These are phyloP conservation scores for Daldinia sp. DNA, from an alignment of 2,329 filamentous ascomycete species.

Conservation along the genomic window DNA sequence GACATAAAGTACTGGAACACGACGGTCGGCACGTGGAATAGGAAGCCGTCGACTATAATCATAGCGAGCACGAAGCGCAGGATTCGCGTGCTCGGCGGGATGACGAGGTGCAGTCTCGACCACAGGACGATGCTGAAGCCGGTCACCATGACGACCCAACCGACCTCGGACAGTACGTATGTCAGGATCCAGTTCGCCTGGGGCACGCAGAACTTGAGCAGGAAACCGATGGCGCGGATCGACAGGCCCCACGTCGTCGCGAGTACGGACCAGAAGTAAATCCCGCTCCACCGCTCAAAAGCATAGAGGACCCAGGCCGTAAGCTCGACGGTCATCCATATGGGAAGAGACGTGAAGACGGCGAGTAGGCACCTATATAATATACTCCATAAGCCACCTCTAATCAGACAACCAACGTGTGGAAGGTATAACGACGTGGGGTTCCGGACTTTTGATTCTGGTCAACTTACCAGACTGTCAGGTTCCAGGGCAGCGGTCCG, in stretches of 20 bases:
- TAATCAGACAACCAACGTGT: background rate
- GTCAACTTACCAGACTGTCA: slow-evolving; percentile 31
- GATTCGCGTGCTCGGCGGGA: slow-evolving; percentile 8
- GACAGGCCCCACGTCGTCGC: slow-evolving; percentile 33
- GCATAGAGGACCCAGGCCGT: slow-evolving; percentile 35
- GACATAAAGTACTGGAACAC: slow-evolving; percentile 31
- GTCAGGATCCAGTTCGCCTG: slow-evolving; percentile 30
- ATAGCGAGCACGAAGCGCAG: slow-evolving; percentile 28
- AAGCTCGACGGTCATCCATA: slow-evolving; percentile 35
- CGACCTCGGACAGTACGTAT: slow-evolving; percentile 27
- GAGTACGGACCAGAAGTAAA: slow-evolving; percentile 33
- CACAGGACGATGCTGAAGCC: slow-evolving; percentile 34
- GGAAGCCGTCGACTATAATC: slow-evolving; percentile 25
- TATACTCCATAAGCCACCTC: background rate
- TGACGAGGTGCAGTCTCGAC: slow-evolving; percentile 33
- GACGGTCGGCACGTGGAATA: slow-evolving; percentile 30
- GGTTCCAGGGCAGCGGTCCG: slow-evolving; percentile 35
- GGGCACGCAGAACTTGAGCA: slow-evolving; percentile 35
- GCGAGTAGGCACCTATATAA: slow-evolving; percentile 29
- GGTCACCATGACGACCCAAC: slow-evolving; percentile 31
- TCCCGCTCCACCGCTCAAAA: slow-evolving; percentile 31
- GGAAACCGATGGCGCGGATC: slow-evolving; percentile 33
- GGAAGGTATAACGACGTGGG: background rate
- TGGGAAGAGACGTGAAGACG: slow-evolving; percentile 35
- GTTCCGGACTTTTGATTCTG: background rate